Conservation (phyloP, 2,329 filamentous ascomycete genomes). For the Trichophyton rubrum region DNA sequence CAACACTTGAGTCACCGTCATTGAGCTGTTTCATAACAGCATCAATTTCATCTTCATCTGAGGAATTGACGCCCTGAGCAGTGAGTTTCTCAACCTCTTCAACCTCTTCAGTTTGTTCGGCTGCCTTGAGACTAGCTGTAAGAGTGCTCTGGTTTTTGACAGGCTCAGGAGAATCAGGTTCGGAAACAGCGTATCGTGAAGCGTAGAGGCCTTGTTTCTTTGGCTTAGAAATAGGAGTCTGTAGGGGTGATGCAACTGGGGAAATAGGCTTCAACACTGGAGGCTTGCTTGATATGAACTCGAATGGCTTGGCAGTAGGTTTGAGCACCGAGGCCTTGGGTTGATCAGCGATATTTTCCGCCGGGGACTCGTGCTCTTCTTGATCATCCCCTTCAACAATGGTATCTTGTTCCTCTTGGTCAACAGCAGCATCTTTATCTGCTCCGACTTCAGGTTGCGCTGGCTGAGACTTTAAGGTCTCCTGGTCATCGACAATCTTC, state of each 20-base stretch:
- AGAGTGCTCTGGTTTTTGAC: constrained; percentile 13
- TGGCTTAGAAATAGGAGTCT: constrained; percentile 10
- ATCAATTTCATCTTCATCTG: constrained; percentile 62
- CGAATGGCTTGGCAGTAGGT: constrained; percentile 51
- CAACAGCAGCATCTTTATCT: neutral
- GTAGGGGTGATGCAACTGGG: constrained; percentile 9
- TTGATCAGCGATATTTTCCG: neutral
- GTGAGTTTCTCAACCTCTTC: constrained; percentile 13
- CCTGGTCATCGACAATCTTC: neutral
- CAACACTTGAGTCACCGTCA: constrained; percentile 58
- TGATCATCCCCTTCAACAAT: neutral
- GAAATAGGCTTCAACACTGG: constrained; percentile 14
- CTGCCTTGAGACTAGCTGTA: neutral
- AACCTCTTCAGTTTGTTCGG: constrained; percentile 12
- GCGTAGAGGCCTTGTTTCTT: constrained; percentile 22
- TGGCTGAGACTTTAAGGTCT: neutral
- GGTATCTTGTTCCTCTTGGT: constrained; percentile 1
- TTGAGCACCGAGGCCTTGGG: constrained; percentile 5
- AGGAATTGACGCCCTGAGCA: constrained; percentile 19
- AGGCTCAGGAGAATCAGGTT: constrained; percentile 16
- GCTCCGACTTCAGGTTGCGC: neutral
- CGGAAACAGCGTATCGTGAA: constrained; percentile 24
- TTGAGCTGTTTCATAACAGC: constrained; percentile 81
- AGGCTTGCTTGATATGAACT: constrained; percentile 27
- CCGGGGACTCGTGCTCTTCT: neutral